Conservation (phyloP, 2,329 filamentous ascomycete species). For the Colletotrichum sp. region DNA sequence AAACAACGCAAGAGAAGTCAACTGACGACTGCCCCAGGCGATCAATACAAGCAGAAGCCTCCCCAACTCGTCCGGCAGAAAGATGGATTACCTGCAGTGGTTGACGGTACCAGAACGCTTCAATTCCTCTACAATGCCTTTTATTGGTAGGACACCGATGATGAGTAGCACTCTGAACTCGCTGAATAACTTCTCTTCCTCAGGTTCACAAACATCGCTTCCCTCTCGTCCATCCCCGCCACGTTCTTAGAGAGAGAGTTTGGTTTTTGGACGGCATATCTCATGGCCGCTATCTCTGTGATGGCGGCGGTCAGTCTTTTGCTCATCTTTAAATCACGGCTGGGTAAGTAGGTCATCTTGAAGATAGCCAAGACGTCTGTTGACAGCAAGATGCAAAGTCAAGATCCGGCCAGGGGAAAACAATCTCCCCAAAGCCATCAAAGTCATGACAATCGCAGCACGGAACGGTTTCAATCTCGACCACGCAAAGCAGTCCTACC, state of each 20-base stretch:
- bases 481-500: constrained; percentile 36
- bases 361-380: not conserved
- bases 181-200: not conserved
- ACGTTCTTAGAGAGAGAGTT: constrained; percentile 64
- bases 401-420: constrained; percentile 54
- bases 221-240: constrained; percentile 63
- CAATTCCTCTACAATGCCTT: constrained; percentile 69
- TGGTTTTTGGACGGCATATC: constrained; percentile 64
- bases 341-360: constrained; percentile 5
- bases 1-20: not conserved
- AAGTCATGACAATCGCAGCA: constrained; percentile 43
- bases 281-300: constrained; percentile 63
- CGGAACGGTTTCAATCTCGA: constrained; percentile 47
- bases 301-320: constrained; percentile 45
- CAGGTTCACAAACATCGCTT: constrained; percentile 67
- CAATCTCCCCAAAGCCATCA: constrained; percentile 60
- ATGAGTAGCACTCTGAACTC: not conserved
- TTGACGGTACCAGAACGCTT: constrained; percentile 61
- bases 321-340: not conserved
- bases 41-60: constrained; percentile 60
- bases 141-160: constrained; percentile 44
- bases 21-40: constrained; percentile 35
- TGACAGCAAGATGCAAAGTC: constrained; percentile 4
- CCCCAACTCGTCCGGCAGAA: constrained; percentile 33
- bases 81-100: constrained; percentile 47